Base-by-base conservation (phyloP, 2,329 filamentous ascomycete species). In the Diaporthe sp. region DNA sequence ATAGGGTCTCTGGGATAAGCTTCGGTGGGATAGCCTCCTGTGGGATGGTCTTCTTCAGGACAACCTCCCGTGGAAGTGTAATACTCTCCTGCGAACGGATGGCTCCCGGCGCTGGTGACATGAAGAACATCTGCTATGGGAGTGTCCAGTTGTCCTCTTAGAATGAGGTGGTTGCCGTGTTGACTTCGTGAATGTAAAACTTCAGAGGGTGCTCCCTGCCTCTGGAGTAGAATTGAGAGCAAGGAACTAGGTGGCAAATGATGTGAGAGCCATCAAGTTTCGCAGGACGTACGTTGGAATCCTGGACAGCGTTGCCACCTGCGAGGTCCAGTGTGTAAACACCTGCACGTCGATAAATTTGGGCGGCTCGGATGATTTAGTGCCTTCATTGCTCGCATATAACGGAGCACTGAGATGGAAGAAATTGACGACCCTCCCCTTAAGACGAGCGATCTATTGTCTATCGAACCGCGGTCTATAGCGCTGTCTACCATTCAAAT, bases 391-490 rank as follows among this genome's bases (percentile, higher is more conserved):
- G 62, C 62, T 34, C 4, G 15, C 44, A 25, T n/a, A 9, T 1
- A 62, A 9, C 2, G 10, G 10, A 22, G 19, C 5, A 3, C 13
- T 3, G 12, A 15, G 0, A 55, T 25, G 8, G n/a, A 19, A 53
- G 42, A 28, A 58, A 0, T 31, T 25, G 34, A 28, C 25, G 10
- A 9, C 7, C 34, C 8, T 46, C 12, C 44, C n/a, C 10, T 5
- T 1, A 53, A 55, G 71, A 73, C 59, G 49, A 65, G 25, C 34
- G 37, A 55, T 73, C 71, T 73, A 61, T 65, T 57, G 58, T 73
- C 71, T 73, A 73, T 65, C 13, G 57, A 65, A 65, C 51, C 37
- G 49, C 37, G n/a, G 71, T 73, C 34, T 65, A 73, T 34, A 31
- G 53, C 42, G 58, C 58, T 55, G 34, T 73, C 46, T 73, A 67